Conservation (phyloP, 441 rosid genomes). For the Euphorbia corollata region DNA sequence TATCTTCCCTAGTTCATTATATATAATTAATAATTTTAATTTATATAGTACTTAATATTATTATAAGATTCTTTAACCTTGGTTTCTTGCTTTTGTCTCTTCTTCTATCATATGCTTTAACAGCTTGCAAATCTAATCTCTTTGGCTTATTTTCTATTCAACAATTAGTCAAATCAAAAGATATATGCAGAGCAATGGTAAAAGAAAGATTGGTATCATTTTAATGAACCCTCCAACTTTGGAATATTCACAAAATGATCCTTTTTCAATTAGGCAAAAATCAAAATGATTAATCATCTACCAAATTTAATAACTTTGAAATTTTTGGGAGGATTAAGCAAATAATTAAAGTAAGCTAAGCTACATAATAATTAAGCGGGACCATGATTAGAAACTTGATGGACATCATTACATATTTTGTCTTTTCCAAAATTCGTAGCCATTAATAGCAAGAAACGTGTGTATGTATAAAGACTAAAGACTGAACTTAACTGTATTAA, state of each 20-base stretch:
- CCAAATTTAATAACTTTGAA: not conserved
- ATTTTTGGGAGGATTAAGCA: constrained; percentile 1
- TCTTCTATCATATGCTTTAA: constrained; percentile 19
- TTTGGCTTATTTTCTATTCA: constrained; percentile 12
- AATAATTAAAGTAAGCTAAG: not conserved
- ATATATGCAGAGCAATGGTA: not conserved
- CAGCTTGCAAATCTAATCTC: constrained; percentile 6
- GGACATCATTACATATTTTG: constrained; percentile 2
- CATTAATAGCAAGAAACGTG: constrained; percentile 21
- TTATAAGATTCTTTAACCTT: not conserved
- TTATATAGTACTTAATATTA: not conserved
- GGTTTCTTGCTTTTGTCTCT: constrained; percentile 23
- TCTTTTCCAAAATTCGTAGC: constrained; percentile 12
- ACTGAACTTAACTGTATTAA: not conserved
- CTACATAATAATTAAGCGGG: not conserved
- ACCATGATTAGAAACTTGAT: not conserved
- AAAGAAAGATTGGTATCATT: not conserved
- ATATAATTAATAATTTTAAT: not conserved
- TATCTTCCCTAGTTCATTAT: not conserved
- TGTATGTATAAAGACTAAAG: not conserved
- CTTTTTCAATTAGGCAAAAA: not conserved
- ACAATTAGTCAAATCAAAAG: constrained; percentile 20
- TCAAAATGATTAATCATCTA: not conserved
- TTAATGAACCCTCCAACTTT: constrained; percentile 1
- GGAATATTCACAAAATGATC: not conserved